These are phyloP conservation scores for Coniochaeta ligniaria DNA, from an alignment of 2,329 filamentous ascomycete genomes.

Conservation along the genomic window DNA sequence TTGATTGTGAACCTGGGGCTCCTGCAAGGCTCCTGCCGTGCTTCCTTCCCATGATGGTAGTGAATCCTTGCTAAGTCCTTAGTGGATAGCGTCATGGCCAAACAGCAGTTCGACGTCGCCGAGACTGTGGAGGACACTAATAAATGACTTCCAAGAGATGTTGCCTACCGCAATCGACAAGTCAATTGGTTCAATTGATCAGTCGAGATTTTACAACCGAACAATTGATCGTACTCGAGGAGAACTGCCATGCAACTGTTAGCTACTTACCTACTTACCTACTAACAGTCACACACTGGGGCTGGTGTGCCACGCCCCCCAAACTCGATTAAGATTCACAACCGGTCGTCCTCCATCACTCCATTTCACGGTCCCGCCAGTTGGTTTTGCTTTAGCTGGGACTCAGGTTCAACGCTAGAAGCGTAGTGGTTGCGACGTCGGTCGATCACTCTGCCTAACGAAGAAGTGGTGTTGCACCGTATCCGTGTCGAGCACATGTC, in stretches of 20 bases:
- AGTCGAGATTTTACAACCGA: not conserved
- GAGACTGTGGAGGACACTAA: not conserved
- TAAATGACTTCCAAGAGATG: not conserved
- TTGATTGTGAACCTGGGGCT: not conserved
- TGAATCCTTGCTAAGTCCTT: not conserved
- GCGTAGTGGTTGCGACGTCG: not conserved
- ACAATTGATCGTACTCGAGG: not conserved
- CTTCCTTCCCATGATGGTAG: not conserved
- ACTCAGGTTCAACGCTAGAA: not conserved
- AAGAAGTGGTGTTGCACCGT: not conserved
- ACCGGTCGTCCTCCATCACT: not conserved
- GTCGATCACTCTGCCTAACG: not conserved
- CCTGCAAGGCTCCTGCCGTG: not conserved
- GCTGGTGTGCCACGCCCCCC: not conserved
- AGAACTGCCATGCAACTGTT: not conserved
- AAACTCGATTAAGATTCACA: not conserved
- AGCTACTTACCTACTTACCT: too few relatives aligned
- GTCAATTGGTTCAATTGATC: not conserved
- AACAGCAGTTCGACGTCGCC: not conserved
- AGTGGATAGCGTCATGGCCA: not conserved
- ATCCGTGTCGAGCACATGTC: not conserved
- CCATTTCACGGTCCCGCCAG: not conserved
- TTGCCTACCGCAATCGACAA: not conserved
- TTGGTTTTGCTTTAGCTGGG: not conserved
- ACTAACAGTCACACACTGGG: not conserved